Percentiles rank a stretch among this genome's conserved stretches.
Conservation (phyloP, 148 eudicot species). For the Hydrangea macrophylla region DNA sequence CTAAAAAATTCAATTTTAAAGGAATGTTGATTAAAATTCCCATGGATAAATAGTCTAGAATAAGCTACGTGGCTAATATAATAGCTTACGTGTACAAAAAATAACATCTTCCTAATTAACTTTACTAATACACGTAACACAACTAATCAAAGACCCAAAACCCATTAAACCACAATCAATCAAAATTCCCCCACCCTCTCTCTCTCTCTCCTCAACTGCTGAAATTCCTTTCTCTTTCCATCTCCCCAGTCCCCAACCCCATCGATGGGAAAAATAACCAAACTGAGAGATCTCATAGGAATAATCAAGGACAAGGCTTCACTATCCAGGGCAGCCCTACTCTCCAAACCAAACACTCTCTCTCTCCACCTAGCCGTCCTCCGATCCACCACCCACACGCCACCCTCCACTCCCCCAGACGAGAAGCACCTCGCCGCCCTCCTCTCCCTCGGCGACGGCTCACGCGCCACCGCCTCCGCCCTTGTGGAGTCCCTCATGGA, state of each 20-base stretch:
- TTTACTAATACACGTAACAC: too few relatives aligned
- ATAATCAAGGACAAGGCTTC: slow-evolving; percentile 66
- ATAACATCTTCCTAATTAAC: too few relatives aligned
- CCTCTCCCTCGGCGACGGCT: slow-evolving; percentile 52
- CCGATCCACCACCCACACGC: slow-evolving; percentile 63
- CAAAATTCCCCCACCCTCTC: not conserved
- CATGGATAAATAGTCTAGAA: too few relatives aligned
- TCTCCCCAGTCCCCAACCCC: not conserved
- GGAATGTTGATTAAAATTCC: too few relatives aligned
- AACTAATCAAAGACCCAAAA: too few relatives aligned
- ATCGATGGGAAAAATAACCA: slow-evolving; percentile 23
- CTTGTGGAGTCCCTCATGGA: slow-evolving; percentile 48
- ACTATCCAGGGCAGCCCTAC: slow-evolving; percentile 48
- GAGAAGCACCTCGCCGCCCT: slow-evolving; percentile 51
- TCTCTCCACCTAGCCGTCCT: slow-evolving; percentile 58
- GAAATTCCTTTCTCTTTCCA: slow-evolving; percentile 9
- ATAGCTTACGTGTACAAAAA: too few relatives aligned
- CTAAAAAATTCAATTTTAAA: too few relatives aligned
- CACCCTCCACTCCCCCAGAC: slow-evolving; percentile 39
- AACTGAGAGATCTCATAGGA: slow-evolving; percentile 49
- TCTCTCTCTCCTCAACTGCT: not conserved
- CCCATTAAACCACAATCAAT: too few relatives aligned
- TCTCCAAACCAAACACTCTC: slow-evolving; percentile 37
- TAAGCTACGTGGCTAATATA: too few relatives aligned
- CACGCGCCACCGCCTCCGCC: slow-evolving; percentile 43